Evolutionary conservation across 139 green algal species (phyloP).

Genomic region (Chlamydomonas schloesseri): DNA sequence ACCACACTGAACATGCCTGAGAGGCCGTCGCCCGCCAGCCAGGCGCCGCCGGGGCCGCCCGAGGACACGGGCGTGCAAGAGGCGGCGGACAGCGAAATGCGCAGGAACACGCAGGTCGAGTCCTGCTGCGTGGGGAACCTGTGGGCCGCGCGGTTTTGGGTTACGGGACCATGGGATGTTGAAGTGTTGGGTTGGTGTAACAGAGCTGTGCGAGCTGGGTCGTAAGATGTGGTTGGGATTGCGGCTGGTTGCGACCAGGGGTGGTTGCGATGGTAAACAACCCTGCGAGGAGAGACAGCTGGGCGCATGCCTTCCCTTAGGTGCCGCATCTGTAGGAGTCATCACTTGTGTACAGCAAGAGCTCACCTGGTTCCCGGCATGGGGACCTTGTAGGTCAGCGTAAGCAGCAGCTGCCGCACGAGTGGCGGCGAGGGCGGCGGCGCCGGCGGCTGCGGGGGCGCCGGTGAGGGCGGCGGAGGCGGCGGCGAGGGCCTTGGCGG

Average conservation of each 20-base stretch:
- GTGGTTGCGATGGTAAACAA: no score
- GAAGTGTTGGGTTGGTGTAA: no score
- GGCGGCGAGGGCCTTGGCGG: background rate
- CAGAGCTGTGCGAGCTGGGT: no score
- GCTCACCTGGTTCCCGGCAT: background rate
- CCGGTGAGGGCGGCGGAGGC: background rate
- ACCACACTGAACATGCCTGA: background rate
- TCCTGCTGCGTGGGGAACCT: background rate
- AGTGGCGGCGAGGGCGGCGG: constrained; percentile 10
- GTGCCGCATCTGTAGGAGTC: no score
- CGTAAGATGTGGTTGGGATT: no score
- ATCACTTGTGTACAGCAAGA: no score
- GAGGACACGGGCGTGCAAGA: background rate
- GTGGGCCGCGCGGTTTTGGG: background rate
- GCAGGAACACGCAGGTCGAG: constrained; percentile 28
- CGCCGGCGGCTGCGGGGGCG: background rate
- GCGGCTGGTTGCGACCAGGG: no score
- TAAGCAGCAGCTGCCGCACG: background rate
- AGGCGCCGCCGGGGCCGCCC: background rate
- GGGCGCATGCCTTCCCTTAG: no score
- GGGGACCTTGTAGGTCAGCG: background rate
- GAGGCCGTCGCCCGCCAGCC: background rate
- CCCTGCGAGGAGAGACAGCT: no score
- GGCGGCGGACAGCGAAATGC: background rate
- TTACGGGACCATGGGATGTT: background rate